Conservation (phyloP, 805 yeast species). For the Barnettozyma sp. region DNA sequence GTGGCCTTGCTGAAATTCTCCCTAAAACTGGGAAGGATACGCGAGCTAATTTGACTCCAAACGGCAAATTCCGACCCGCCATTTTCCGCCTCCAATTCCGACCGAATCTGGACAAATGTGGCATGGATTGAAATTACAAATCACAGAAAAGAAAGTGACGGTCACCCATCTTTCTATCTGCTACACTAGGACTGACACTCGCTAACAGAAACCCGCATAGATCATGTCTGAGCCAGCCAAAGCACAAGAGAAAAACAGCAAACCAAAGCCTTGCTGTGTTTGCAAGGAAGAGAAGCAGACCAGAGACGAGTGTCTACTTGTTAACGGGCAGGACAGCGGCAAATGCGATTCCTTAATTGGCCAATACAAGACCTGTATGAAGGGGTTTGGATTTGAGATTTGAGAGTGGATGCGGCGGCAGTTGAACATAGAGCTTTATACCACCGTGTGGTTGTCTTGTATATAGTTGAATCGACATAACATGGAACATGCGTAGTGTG, state of each 20-base stretch:
- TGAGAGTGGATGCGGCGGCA: constrained; percentile 21
- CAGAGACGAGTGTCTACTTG: constrained; percentile 82
- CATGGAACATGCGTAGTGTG: too few species aligned
- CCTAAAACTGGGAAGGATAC: neutral
- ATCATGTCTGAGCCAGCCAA: constrained; percentile 15
- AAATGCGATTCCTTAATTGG: constrained; percentile 69
- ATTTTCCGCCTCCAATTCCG: too few species aligned
- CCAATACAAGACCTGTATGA: constrained; percentile 84
- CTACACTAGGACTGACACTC: too few species aligned
- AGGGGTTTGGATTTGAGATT: constrained; percentile 74
- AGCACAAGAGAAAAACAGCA: constrained; percentile 25
- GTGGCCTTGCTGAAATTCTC: neutral
- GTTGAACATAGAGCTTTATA: too few species aligned
- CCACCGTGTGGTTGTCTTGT: too few species aligned
- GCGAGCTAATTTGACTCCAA: neutral
- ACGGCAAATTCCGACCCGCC: too few species aligned
- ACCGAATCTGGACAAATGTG: too few species aligned
- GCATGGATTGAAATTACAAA: too few species aligned
- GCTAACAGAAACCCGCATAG: too few species aligned
- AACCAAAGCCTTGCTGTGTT: constrained; percentile 96
- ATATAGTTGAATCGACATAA: too few species aligned
- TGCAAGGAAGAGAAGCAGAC: constrained; percentile 75
- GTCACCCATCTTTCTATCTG: too few species aligned
- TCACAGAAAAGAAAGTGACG: too few species aligned
- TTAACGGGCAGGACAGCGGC: constrained; percentile 76